Base-by-base conservation (phyloP, 2,329 filamentous ascomycete genomes). In the Dryadomyces sulphureus region DNA sequence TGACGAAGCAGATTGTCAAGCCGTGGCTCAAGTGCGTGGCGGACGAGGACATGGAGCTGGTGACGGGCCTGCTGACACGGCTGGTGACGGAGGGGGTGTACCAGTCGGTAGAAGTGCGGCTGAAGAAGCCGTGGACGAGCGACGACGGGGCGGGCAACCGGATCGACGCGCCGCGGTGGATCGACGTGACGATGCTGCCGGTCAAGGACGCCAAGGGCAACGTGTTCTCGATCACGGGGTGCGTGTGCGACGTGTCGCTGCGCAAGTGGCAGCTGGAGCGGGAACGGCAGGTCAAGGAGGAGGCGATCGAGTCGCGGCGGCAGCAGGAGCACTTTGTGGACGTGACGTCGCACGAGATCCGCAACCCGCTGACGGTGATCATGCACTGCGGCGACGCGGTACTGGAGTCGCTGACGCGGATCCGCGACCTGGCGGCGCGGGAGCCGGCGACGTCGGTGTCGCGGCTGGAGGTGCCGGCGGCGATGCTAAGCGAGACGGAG, bases 301-400 rank as follows among this genome's bases (percentile, higher is more conserved):
- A 77, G 47, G 74, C 74, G 1, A 68, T 77, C 22, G 72, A 77
- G 55, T 69, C 71, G 25, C 75, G 73, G 54, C 65, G 79, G 5
- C 81, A 84, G 56, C 85, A 90, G 56, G 82, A 89, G 54, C 84
- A 84, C 52, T 88, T 88, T 54, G 85, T 89, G 55, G 84, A 87
- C 59, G 85, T 86, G 66, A 75, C 73, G 1, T 77, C 75, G 14
- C 80, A 84, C 56, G 80, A 84, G 56, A 80, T 84, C 73, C 71
- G 81, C 22, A 87, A 87, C 53, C 82, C 82, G 1, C 64, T 87
- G 22, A 79, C 74, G 38, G 82, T 81, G 1, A 86, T 86, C 17
- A 63, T 87, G 24, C 81, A 86, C 57, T 85, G 80, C 56, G 79
- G 80, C 1, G 82, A 87, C 51, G 79, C 81, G 45, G 83, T 86